phyloP scores from a whole-genome alignment of 2,329 filamentous ascomycete genomes.

The Torrubiellomyces zombiae region DNA sequence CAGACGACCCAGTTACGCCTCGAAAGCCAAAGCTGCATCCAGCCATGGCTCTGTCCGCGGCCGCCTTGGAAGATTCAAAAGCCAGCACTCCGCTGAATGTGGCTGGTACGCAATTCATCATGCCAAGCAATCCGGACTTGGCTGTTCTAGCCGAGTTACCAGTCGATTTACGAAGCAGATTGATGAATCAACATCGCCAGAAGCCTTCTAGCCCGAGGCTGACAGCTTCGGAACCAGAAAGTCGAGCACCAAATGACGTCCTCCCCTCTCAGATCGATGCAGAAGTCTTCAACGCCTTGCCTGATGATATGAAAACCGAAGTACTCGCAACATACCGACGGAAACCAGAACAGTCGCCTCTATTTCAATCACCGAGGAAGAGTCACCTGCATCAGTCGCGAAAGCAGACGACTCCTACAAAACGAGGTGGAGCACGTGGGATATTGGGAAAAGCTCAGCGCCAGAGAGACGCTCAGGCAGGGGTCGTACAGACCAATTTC shows the following conservation, averaged over 20 bases:
- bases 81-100: constrained; percentile 59
- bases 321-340: constrained; percentile 54
- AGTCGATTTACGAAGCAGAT: constrained; percentile 59
- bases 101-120: constrained; percentile 76
- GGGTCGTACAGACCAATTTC: constrained; percentile 60
- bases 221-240: constrained; percentile 17
- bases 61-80: constrained; percentile 31
- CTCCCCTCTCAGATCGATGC: constrained; percentile 72
- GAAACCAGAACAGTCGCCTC: constrained; percentile 16
- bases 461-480: constrained; percentile 36
- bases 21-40: constrained; percentile 36
- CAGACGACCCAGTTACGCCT: constrained; percentile 36
- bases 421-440: constrained; percentile 33
- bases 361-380: constrained; percentile 38
- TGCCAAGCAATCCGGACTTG: constrained; percentile 71
- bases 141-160: constrained; percentile 73
- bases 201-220: constrained; percentile 7
- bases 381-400: constrained; percentile 32
- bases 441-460: constrained; percentile 29
- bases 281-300: constrained; percentile 68
- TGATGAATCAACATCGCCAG: constrained; percentile 44
- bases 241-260: constrained; percentile 19
- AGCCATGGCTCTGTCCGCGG: constrained; percentile 32
- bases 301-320: constrained; percentile 73
- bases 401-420: constrained; percentile 46